Evolutionary conservation across 257 asterid species (phyloP).

Genomic region (Jacaranda copaia): DNA sequence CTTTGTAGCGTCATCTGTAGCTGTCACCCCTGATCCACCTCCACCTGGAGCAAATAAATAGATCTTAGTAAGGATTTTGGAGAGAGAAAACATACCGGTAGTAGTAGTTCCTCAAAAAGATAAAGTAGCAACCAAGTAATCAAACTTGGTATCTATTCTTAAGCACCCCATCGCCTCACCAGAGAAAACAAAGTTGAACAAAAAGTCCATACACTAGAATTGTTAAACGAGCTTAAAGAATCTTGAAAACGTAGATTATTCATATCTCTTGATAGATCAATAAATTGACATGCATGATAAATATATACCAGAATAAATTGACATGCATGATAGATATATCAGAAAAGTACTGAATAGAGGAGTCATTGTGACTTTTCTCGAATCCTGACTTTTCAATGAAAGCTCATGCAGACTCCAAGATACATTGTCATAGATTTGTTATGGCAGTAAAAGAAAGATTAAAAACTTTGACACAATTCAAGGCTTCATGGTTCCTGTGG

Average conservation of each 20-base stretch:
- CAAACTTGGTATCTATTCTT: conserved; percentile 10
- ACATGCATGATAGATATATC: neutral
- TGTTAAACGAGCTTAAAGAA: neutral
- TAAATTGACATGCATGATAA: too few relatives aligned
- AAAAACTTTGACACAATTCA: neutral
- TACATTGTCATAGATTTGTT: neutral
- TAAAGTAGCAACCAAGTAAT: neutral
- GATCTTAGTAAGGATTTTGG: conserved; percentile 30
- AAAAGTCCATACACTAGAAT: neutral
- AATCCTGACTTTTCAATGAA: neutral
- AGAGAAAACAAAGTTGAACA: neutral
- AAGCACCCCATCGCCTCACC: conserved; percentile 4
- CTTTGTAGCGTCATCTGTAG: conserved; percentile 90
- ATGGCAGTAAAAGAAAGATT: neutral
- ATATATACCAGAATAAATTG: too few relatives aligned
- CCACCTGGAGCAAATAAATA: conserved; percentile 60
- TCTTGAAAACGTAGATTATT: neutral
- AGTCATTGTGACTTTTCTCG: neutral
- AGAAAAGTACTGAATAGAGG: neutral
- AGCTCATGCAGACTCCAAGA: neutral
- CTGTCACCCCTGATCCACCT: conserved; percentile 61
- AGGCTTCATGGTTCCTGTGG: neutral
- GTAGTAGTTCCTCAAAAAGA: conserved; percentile 5
- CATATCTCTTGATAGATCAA: neutral
- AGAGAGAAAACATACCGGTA: conserved; percentile 21